These are phyloP conservation scores for Aspergillus nanangensis DNA, from an alignment of 495 filamentous ascomycete genomes.

Conservation along the genomic window DNA sequence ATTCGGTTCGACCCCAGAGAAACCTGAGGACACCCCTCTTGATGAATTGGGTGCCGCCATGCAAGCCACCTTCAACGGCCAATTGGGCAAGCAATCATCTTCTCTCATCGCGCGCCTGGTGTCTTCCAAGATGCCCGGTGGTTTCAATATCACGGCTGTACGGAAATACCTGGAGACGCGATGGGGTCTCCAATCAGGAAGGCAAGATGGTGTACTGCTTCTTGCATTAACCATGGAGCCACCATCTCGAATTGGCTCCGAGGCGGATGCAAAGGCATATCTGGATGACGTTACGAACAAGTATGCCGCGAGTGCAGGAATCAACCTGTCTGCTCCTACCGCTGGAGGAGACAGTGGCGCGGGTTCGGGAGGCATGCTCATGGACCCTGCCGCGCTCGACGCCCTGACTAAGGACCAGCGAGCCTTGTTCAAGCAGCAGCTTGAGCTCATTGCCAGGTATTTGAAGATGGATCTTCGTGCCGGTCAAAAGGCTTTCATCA, in stretches of 20 bases:
- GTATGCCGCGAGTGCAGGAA: constrained; percentile 80
- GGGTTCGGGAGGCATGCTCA: constrained; percentile 83
- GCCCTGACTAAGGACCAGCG: constrained; percentile 94
- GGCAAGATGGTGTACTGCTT: constrained; percentile 88
- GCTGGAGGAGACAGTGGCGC: constrained; percentile 71
- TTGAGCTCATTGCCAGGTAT: constrained; percentile 92
- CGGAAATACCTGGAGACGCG: constrained; percentile 91
- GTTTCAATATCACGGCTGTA: constrained; percentile 95
- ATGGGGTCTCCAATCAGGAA: constrained; percentile 83
- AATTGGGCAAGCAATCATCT: constrained; percentile 93
- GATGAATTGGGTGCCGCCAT: constrained; percentile 94
- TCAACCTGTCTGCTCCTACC: constrained; percentile 73
- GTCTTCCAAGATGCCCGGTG: constrained; percentile 98
- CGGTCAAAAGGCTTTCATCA: constrained; percentile 87
- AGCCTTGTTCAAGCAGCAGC: constrained; percentile 92
- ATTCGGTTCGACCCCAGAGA: constrained; percentile 96
- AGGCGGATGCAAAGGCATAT: constrained; percentile 86
- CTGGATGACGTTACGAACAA: constrained; percentile 83
- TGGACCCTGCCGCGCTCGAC: constrained; percentile 97
- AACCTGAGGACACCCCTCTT: constrained; percentile 94
- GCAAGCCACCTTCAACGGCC: constrained; percentile 96
- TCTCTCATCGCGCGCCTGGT: constrained; percentile 91
- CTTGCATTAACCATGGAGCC: constrained; percentile 93
- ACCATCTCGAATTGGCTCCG: constrained; percentile 77
- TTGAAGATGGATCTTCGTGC: constrained; percentile 94